Conservation (phyloP, 768 basidiomycete species). For the Lactarius hatsudake region DNA sequence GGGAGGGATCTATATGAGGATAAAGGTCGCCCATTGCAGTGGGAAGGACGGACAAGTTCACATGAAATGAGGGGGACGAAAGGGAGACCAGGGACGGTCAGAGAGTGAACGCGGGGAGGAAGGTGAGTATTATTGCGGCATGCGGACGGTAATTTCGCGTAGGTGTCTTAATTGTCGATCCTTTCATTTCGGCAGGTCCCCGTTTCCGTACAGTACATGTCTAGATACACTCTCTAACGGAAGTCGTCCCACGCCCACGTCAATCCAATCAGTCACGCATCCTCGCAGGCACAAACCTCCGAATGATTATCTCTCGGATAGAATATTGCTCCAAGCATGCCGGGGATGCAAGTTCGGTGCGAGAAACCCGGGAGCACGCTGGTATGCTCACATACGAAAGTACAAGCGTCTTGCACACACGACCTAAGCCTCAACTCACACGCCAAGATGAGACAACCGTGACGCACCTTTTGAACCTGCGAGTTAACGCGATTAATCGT, state of each 20-base stretch:
- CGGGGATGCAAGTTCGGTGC: constrained; percentile 59
- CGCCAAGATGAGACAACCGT: background rate
- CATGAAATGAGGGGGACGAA: background rate
- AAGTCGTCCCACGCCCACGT: background rate
- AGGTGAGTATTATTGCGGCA: background rate
- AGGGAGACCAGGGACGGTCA: background rate
- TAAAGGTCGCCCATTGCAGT: constrained; percentile 8
- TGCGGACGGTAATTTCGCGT: background rate
- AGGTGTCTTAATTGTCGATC: background rate
- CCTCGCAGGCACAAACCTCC: constrained; percentile 86
- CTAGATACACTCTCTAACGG: background rate
- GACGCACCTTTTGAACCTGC: constrained; percentile 87
- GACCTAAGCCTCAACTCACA: background rate
- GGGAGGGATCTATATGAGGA: background rate
- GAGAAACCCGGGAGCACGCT: constrained; percentile 54
- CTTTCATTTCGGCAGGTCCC: background rate
- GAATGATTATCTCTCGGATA: constrained; percentile 77
- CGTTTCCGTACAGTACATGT: background rate
- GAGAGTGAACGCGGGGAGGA: background rate
- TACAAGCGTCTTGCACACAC: constrained; percentile 70
- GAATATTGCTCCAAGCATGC: constrained; percentile 74
- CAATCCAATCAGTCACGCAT: constrained; percentile 72
- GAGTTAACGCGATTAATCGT: constrained; percentile 96
- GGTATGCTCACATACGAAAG: constrained; percentile 93
- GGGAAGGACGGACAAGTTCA: background rate